Evolutionary conservation across 169 alveolate genomes (phyloP), one percentile per base, ranked within the genome.

Genomic region (Eimeria mitis): DNA sequence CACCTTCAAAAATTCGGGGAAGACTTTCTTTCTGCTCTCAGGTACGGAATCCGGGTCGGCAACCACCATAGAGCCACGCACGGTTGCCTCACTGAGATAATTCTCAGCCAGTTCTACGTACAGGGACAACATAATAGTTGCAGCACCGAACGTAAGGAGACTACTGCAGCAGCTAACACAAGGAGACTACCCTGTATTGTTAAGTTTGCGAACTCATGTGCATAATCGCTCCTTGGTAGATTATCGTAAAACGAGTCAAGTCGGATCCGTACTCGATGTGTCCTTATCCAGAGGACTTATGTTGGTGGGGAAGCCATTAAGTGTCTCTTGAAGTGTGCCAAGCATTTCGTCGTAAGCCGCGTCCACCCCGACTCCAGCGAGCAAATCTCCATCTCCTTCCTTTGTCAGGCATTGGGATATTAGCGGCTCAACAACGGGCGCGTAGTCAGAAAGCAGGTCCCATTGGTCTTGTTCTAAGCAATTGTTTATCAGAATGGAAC

Each of bases 321-420:
- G 61, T 7, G 92, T 87, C 42, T 63, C 34, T 31, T 87, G 71
- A 25, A 63, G 75, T 61, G 61, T 54, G 61, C 44, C 81, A 59
- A 87, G 83, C 81, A 63, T 63, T 61, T 87, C 59, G 81, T 87
- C 79, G 54, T 61, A 87, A 63, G 83, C 81, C 16, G 49, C 81
- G 40, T 59, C 61, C 52, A 63, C 19, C 61, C 92, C 92, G 42
- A 63, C 92, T 49, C 68, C 92, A 37, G 65, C 92, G 40, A 87
- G 92, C 78, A 87, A 40, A 44, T 87, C 92, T 8, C 92, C 92
- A 31, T 87, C 92, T 7, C 92, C 92, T 4, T 63, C 92, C n/a
- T 87, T 87, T 40, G 78, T 40, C 5, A 87, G 83, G 47, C 92
- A 87, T 42, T 87, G 81, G 65, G 92, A 61, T 7, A 87, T 40